Conservation (phyloP, 2,329 filamentous ascomycete genomes). For the Neonectria coccinea region DNA sequence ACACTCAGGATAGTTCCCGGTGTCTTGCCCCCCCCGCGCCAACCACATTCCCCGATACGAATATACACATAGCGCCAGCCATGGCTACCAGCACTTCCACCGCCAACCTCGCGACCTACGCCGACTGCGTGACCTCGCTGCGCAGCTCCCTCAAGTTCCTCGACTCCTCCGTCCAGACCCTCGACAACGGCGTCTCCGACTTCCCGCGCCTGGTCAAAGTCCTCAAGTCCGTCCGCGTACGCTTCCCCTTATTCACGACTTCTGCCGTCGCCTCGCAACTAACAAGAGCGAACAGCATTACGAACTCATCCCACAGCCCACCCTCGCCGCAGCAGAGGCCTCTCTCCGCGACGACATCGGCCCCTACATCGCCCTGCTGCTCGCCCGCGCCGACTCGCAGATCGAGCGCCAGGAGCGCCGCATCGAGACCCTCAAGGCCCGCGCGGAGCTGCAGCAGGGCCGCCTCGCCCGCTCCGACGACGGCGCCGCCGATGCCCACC, state of each 20-base stretch:
- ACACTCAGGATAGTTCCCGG: constrained; percentile 12
- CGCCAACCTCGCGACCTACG: constrained; percentile 56
- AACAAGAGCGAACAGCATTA: constrained; percentile 73
- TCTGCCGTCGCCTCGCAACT: background rate
- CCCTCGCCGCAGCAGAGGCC: constrained; percentile 83
- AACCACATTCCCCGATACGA: constrained; percentile 23
- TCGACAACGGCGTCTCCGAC: constrained; percentile 68
- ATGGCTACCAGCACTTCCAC: constrained; percentile 41
- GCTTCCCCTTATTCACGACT: constrained; percentile 37
- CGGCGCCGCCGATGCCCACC: constrained; percentile 21
- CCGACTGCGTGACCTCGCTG: constrained; percentile 70
- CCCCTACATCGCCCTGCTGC: constrained; percentile 83
- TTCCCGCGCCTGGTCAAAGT: constrained; percentile 67
- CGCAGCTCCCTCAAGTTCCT: constrained; percentile 71
- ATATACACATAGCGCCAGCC: constrained; percentile 10
- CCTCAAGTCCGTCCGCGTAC: constrained; percentile 68
- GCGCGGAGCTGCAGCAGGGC: constrained; percentile 85
- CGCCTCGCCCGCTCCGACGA: constrained; percentile 56
- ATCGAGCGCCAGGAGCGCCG: constrained; percentile 85
- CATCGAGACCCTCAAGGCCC: constrained; percentile 85
- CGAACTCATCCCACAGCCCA: constrained; percentile 88
- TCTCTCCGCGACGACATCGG: constrained; percentile 89
- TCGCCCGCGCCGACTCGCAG: constrained; percentile 84
- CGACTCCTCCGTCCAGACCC: constrained; percentile 68
- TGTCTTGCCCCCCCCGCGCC: constrained; percentile 25